phyloP scores from a whole-genome alignment of 352 stramenopile genomes.

The Globisporangium iwayamae region DNA sequence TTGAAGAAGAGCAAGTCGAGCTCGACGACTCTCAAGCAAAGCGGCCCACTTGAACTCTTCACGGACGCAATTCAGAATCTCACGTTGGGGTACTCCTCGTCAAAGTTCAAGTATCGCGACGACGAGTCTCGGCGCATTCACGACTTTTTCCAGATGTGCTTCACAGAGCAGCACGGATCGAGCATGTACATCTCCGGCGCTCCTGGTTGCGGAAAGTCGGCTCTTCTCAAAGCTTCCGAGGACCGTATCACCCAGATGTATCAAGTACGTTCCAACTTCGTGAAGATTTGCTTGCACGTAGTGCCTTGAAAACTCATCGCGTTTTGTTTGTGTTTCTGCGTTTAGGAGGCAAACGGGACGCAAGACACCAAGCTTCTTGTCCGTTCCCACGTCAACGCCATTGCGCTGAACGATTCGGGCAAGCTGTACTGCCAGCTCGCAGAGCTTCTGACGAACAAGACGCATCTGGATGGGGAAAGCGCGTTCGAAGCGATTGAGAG shows the following conservation, averaged over 20 bases:
- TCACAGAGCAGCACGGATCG: slow-evolving; percentile 39
- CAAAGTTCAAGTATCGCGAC: slow-evolving; percentile 54
- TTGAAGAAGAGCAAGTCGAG: slow-evolving; percentile 24
- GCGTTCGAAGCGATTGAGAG: slow-evolving; percentile 70
- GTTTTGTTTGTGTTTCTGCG: not conserved
- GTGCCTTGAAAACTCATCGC: not conserved
- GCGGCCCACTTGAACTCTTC: slow-evolving; percentile 18
- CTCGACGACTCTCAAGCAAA: slow-evolving; percentile 7
- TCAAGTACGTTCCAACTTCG: slow-evolving; percentile 25
- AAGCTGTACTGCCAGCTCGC: slow-evolving; percentile 60
- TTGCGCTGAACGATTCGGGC: slow-evolving; percentile 48
- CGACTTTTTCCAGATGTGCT: slow-evolving; percentile 58
- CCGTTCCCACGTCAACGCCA: slow-evolving; percentile 68
- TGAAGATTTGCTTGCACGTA: not conserved
- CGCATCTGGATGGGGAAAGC: slow-evolving; percentile 35
- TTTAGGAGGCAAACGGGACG: slow-evolving; percentile 18
- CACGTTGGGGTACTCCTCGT: slow-evolving; percentile 40
- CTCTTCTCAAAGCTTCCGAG: slow-evolving; percentile 57
- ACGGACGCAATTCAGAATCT: slow-evolving; percentile 46
- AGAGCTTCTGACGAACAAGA: slow-evolving; percentile 40
- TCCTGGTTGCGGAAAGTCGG: slow-evolving; percentile 76
- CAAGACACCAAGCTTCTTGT: slow-evolving; percentile 34
- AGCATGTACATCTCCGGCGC: slow-evolving; percentile 80
- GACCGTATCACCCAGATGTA: slow-evolving; percentile 48
- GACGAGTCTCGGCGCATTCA: slow-evolving; percentile 48